phyloP scores from a whole-genome alignment of 306 rosid genomes.

The Trichosanthes truncata region DNA sequence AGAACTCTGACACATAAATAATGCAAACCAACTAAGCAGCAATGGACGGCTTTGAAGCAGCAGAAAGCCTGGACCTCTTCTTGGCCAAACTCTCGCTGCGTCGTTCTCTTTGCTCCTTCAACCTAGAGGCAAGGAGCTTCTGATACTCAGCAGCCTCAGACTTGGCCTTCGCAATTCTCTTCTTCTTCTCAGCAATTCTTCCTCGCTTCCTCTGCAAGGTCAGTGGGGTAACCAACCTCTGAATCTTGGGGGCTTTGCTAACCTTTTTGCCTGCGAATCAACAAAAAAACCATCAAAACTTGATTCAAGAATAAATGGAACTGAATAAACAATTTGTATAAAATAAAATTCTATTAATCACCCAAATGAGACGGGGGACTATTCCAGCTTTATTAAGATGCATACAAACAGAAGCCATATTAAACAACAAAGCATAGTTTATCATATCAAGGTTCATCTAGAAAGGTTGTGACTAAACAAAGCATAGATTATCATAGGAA shows the following conservation, averaged over 20 bases:
- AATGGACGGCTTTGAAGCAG: slow-evolving; percentile 43
- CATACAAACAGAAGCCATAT: background rate
- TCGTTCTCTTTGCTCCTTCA: slow-evolving; percentile 62
- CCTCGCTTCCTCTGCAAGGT: slow-evolving; percentile 53
- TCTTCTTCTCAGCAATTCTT: slow-evolving; percentile 48
- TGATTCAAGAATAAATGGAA: background rate
- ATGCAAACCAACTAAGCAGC: slow-evolving; percentile 17
- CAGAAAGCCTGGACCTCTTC: slow-evolving; percentile 54
- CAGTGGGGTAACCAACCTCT: slow-evolving; percentile 57
- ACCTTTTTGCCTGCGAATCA: slow-evolving; percentile 37
- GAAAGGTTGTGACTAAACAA: background rate
- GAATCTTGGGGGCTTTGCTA: slow-evolving; percentile 57
- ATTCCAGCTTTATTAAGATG: background rate
- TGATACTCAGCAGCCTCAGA: slow-evolving; percentile 52
- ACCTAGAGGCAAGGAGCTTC: slow-evolving; percentile 45
- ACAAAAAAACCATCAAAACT: background rate
- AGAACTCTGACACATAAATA: background rate
- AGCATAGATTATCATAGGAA: background rate
- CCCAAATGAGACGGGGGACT: background rate
- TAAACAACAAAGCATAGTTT: background rate
- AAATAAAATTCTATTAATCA: no score
- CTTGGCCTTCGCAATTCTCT: slow-evolving; percentile 46
- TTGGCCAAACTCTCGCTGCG: slow-evolving; percentile 56
- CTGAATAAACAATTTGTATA: background rate
- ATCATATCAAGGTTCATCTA: background rate